Base-by-base conservation (phyloP, 345 rosid genomes). In the Angophora floribunda region DNA sequence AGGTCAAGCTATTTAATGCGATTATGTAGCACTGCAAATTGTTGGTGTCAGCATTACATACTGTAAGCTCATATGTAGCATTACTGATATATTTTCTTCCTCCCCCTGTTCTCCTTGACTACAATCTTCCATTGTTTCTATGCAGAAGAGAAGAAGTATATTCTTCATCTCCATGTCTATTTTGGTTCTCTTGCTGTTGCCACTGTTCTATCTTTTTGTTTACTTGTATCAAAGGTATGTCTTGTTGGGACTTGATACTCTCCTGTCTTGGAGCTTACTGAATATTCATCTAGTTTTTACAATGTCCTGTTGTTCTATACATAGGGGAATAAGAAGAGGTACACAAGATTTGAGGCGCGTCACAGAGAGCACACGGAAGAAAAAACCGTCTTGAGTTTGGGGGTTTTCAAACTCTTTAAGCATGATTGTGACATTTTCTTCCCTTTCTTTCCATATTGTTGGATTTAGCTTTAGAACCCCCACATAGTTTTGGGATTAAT, bases 211-310 rank as follows among this genome's bases (percentile, higher is more conserved):
- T 87, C 87, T 89, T 50, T 93, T 94, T 52, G 89, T 94, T 85
- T 96, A 94, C 93, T 78, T 97, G 90, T 94, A 93, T 87, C 95
- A 91, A 84, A 93, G 97, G 99, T 95, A 94, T 26, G 88, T 87
- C 22, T 52, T 19, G 16, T 75, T 2, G 4, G 49, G 21, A 75
- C 28, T 53, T 19, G 63, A 52, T 85, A 17, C 13, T 19, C 63
- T 85, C 61, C 24, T 32, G 61, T 19, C 26, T 92, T 15, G 50
- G 16, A 51, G 55, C 87, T 85, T 85, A 19, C 47, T 55, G 26
- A 22, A 55, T 51, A 52, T 26, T 85, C 45, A 5, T 30, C 12
- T 51, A 14, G 78, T 44, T 44, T 85, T 61, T 65, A 19, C 22
- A 6, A 88, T 88, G 17, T 52, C 85, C 86, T 86, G 14, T 78